Conservation (phyloP, 75 land plant species). For the Pinus tabuliformis region DNA sequence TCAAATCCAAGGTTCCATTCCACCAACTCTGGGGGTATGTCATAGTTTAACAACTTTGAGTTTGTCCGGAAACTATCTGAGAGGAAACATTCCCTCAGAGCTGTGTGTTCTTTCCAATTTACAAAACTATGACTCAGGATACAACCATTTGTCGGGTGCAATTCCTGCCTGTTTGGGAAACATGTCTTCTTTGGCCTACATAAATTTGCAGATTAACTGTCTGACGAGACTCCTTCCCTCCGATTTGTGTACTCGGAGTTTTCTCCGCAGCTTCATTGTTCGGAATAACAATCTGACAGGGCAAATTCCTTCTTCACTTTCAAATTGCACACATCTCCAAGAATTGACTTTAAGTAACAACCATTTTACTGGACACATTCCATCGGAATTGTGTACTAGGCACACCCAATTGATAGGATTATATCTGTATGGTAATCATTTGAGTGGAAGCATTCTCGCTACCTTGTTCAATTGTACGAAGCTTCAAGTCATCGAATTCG, state of each 20-base stretch:
- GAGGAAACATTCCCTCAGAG: background rate
- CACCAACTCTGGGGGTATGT: background rate
- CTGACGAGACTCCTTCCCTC: background rate
- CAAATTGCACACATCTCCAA: slow-evolving; percentile 16
- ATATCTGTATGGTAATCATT: background rate
- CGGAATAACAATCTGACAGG: background rate
- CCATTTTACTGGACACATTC: slow-evolving; percentile 17
- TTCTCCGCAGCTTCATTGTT: background rate
- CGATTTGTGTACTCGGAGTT: background rate
- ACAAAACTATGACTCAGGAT: background rate
- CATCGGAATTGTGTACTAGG: background rate
- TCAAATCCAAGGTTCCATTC: slow-evolving; percentile 24
- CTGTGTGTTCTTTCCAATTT: background rate
- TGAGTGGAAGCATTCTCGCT: slow-evolving; percentile 6
- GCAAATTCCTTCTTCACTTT: background rate
- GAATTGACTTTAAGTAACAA: slow-evolving; percentile 5
- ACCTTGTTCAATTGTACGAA: background rate
- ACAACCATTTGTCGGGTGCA: background rate
- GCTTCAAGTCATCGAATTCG: background rate
- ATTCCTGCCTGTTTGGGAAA: background rate
- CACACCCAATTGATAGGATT: background rate
- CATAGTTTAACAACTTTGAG: background rate
- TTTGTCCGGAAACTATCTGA: background rate
- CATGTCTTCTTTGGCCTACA: background rate
- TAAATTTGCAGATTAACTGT: background rate